These are phyloP conservation scores for Colletotrichum australisinense DNA, from an alignment of 2,329 filamentous ascomycete genomes.

Conservation along the genomic window DNA sequence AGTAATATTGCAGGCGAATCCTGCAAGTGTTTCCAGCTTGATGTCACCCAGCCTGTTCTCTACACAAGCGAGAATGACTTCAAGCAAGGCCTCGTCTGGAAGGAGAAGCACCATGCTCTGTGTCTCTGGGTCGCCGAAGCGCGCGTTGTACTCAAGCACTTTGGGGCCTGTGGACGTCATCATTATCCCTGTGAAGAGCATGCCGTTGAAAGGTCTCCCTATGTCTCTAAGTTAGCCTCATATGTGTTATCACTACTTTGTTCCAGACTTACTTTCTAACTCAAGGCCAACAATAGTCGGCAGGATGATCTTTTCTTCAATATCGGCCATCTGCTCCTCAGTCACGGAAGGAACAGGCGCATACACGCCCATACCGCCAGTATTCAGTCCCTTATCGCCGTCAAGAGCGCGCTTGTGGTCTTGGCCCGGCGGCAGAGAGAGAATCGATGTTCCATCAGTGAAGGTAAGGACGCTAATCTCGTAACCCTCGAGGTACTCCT, in stretches of 20 bases:
- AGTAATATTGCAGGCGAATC: slow-evolving; percentile 91
- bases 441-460: slow-evolving; percentile 87
- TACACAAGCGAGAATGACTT: slow-evolving; percentile 88
- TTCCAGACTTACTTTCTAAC: background rate
- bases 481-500: slow-evolving; percentile 91
- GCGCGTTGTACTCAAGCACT: slow-evolving; percentile 92
- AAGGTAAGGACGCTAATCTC: slow-evolving; percentile 94
- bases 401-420: slow-evolving; percentile 97
- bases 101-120: slow-evolving; percentile 87
- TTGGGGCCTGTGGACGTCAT: slow-evolving; percentile 85
- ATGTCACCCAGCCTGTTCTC: slow-evolving; percentile 79
- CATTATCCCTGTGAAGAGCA: slow-evolving; percentile 93
- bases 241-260: background rate
- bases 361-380: slow-evolving; percentile 98
- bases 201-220: slow-evolving; percentile 71
- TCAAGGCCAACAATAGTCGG: slow-evolving; percentile 80
- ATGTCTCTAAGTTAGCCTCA: background rate
- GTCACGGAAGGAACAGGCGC: slow-evolving; percentile 87
- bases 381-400: slow-evolving; percentile 91
- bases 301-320: slow-evolving; percentile 86
- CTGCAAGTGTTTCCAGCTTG: slow-evolving; percentile 72
- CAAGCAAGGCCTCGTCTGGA: slow-evolving; percentile 83
- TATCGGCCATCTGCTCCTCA: slow-evolving; percentile 77
- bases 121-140: slow-evolving; percentile 92
- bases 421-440: slow-evolving; percentile 88